These are phyloP conservation scores for Phytophthora pini DNA, from an alignment of 352 stramenopile species.

Conservation along the genomic window DNA sequence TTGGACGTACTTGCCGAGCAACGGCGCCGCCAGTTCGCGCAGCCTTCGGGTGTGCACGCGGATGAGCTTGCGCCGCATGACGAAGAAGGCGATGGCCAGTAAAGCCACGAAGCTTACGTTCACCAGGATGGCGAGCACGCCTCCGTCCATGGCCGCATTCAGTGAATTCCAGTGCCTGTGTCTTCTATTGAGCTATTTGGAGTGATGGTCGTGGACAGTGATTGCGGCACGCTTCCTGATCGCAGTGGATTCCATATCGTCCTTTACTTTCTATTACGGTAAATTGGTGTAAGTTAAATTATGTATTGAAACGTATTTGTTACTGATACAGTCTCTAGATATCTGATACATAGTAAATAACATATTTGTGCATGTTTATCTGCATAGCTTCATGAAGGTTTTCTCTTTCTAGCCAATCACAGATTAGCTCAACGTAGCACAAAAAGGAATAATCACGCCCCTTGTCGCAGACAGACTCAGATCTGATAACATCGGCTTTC, in stretches of 20 bases:
- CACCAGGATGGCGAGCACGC: slow-evolving; percentile 41
- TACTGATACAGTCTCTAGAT: not conserved
- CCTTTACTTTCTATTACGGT: not conserved
- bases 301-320: no score
- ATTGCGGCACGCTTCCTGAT: slow-evolving; percentile 17
- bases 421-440: slow-evolving; percentile 19
- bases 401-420: slow-evolving; percentile 15
- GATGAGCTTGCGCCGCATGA: slow-evolving; percentile 54
- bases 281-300: no score
- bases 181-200: slow-evolving; percentile 11
- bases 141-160: slow-evolving; percentile 40
- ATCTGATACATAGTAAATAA: not conserved
- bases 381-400: no score
- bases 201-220: slow-evolving; percentile 6
- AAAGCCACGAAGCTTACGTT: slow-evolving; percentile 53
- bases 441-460: slow-evolving; percentile 18
- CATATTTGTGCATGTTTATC: not conserved
- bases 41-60: slow-evolving; percentile 45
- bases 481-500: slow-evolving; percentile 17
- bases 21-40: slow-evolving; percentile 57
- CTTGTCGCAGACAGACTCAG: slow-evolving; percentile 29
- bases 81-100: slow-evolving; percentile 57
- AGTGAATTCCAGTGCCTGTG: not conserved
- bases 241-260: not conserved
- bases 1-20: slow-evolving; percentile 55